Evolutionary conservation across 192 early-diverging fungal species (phyloP), one percentile per base, ranked within the genome.

Genomic region (Backusella mclennaniae): DNA sequence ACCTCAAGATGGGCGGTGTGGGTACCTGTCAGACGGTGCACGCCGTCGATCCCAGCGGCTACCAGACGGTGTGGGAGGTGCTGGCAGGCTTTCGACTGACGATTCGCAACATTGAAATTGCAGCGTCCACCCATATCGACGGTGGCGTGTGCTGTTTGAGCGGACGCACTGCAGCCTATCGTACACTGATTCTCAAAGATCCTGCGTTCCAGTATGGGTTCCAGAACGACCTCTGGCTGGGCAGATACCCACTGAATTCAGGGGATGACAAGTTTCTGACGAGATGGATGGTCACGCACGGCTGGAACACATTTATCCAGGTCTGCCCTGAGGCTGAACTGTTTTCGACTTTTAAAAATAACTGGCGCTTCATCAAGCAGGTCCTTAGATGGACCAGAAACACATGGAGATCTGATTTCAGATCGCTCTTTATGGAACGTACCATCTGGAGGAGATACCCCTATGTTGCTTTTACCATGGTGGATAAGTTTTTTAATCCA

Each of bases 191-290:
- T 74, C 80, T 90, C 19, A 85, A 85, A 63, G 88, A 89, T 71
- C 89, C 88, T 53, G 85, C 84, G 6, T 90, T 90, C 71, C 89
- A 90, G 71, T 85, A 85, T 66, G 73, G 73, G 5, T 90, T 90
- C 72, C 89, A 86, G 11, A 84, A 90, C 76, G 89, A 90, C 63
- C 84, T 83, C 41, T 90, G 89, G 89, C 44, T 76, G 0, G 79
- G 79, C 4, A 90, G 87, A 73, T 90, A 88, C 69, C 87, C 87
- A 66, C 81, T 89, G 35, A 88, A 90, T 72, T 87, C 85, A 6
- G 89, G 89, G 23, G 89, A 90, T 73, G 89, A 90, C 76, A 90
- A 90, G 68, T 90, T 90, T 73, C 74, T 90, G 44, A 90, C 89
- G 2, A 84, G 89, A 31, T 90, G 89, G 89, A 80, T 90, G 77